Evolutionary conservation across 2,329 filamentous ascomycete species (phyloP), one percentile per base, ranked within the genome.

Genomic region (Diaporthe ampelina): DNA sequence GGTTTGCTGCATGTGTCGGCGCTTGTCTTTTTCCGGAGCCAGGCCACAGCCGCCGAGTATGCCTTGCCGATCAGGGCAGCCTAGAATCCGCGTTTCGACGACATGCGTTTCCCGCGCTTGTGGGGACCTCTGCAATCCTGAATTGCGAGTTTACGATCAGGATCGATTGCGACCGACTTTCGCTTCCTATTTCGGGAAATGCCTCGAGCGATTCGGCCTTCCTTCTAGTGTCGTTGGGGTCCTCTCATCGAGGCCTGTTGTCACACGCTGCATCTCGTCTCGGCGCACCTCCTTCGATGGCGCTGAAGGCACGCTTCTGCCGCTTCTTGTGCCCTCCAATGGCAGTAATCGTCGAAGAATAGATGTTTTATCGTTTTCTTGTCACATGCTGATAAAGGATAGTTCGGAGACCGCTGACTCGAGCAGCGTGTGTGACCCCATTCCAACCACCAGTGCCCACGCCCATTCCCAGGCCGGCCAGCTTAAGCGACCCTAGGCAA

Each of bases 41-140:
- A 54, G 63, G 69, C 56, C 56, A 61, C 56, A 71, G 69, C 69
- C 69, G 69, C n/a, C 15, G 29, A 61, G 48, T 63, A 72, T 72
- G 70, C 70, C 70, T 72, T 72, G 70, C 57, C 57, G 59, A 72
- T 56, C 70, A 63, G 45, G 70, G 70, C 29, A 72, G 70, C 70
- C 70, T 72, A 63, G 70, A 56, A 45, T n/a, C 21, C 24, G 48
- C 10, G 45, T 17, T 68, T 68, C 26, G 70, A 72, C 70, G 57
- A 63, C 57, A 72, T 72, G 24, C 35, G 35, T 54, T 21, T 40
- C 63, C 48, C 48, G 63, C n/a, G 63, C 45, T 68, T 54, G 63
- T 54, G 63, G 48, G 48, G 32, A 54, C 32, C 63, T 68, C 63
- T 68, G 63, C 48, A 26, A 24, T 68, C 63, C 63, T 68, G 32